Percentiles rank a stretch among this genome's conserved stretches.
Evolutionary conservation across 768 basidiomycete species (phyloP).

Genomic region (Psilocybe cubensis): DNA sequence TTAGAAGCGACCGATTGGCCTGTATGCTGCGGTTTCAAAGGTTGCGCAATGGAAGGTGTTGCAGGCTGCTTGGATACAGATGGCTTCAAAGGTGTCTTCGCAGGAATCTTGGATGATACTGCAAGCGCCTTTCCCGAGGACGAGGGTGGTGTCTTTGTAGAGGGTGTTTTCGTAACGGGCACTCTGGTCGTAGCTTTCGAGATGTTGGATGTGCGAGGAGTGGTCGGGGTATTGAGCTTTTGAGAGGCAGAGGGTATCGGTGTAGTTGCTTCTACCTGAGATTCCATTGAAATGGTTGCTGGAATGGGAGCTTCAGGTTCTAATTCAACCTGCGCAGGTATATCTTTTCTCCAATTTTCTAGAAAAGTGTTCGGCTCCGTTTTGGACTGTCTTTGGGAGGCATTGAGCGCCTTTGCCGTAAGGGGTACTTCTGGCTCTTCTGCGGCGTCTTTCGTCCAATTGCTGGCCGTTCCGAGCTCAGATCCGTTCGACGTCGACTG

Average conservation of each 20-base stretch:
- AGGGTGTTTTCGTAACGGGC: conserved; percentile 18
- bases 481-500: conserved; percentile 30
- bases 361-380: conserved; percentile 25
- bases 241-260: conserved; percentile 16
- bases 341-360: conserved; percentile 32
- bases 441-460: conserved; percentile 19
- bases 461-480: conserved; percentile 2
- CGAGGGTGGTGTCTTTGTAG: conserved; percentile 21
- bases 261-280: conserved; percentile 11
- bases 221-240: conserved; percentile 15
- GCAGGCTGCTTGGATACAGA: conserved; percentile 23
- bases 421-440: conserved; percentile 25
- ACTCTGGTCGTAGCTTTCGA: conserved; percentile 27
- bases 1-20: conserved; percentile 32
- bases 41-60: conserved; percentile 23
- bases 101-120: conserved; percentile 24
- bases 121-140: conserved; percentile 25
- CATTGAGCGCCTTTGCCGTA: conserved; percentile 26
- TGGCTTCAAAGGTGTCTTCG: conserved; percentile 29
- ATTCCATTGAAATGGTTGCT: conserved; percentile 1
- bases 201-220: conserved; percentile 18
- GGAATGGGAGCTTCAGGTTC: conserved; percentile 16
- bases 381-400: conserved; percentile 22
- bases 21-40: conserved; percentile 39
- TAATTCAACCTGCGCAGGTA: conserved; percentile 18